Base-by-base conservation (phyloP, 306 rosid genomes). In the Carpinus fangiana region DNA sequence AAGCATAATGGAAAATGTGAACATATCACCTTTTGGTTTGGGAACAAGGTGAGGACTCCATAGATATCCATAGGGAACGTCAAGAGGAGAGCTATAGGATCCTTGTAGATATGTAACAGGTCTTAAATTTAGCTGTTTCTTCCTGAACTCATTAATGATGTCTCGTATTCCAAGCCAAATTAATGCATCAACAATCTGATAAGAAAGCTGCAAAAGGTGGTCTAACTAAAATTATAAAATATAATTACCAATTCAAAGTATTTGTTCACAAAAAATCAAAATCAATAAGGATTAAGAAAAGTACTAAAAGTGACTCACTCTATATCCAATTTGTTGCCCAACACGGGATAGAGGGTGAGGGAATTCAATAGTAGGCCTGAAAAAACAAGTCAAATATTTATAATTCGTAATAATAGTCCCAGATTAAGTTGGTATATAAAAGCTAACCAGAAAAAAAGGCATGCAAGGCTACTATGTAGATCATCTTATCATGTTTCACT, bases 1-100 rank as follows among this genome's bases (percentile, higher is more conserved):
- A 34, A 31, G 46, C 16, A 18, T 34, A 66, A 66, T 38, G 72
- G 26, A 23, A 38, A 36, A 66, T 18, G 50, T 73, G 74, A 64
- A 52, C 14, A 78, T 51, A 80, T 66, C 70, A 94, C 98, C 98
- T 92, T 91, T 88, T 55, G 97, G 98, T 78, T 95, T 95, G 74
- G 98, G 97, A 88, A 95, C 93, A 81, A 95, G 93, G 74, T 91
- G 95, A 81, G 98, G 98, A 82, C 98, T 95, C 98, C 98, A 95
- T 70, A 92, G 85, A 72, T 95, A 95, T 74, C 93, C 91, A 77
- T 91, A 71, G 65, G 98, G 98, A 74, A 92, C 85, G 43, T 90
- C 88, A 17, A 76, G 82, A 60, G 89, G 88, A 75, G 89, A 73
- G 77, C 78, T 88, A 80, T 87, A 79, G 55, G 88, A 79, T 81